Conservation (phyloP, 805 yeast species). For the Kockiozyma suomiensis region DNA sequence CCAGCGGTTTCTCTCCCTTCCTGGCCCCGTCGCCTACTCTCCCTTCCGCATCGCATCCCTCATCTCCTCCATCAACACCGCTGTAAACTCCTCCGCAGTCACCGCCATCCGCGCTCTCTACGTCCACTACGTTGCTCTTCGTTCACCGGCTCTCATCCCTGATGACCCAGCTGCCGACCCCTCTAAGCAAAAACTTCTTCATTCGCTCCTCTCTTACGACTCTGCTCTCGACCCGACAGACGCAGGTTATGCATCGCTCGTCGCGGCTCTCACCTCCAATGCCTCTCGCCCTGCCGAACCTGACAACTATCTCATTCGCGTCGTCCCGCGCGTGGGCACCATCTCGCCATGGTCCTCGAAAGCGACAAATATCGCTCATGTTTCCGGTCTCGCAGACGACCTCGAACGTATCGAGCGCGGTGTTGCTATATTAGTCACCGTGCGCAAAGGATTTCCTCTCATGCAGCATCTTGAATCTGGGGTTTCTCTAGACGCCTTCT, state of each 20-base stretch:
- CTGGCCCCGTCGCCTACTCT: conserved; percentile 92
- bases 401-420: conserved; percentile 93
- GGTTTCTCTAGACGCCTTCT: conserved; percentile 68
- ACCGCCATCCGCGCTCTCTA: conserved; percentile 71
- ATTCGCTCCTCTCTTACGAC: conserved; percentile 74
- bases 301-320: conserved; percentile 61
- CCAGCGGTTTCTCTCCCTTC: conserved; percentile 49
- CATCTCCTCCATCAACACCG: conserved; percentile 69
- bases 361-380: conserved; percentile 91
- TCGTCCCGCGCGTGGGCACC: conserved; percentile 92
- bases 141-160: conserved; percentile 28
- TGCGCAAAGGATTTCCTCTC: conserved; percentile 71
- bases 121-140: conserved; percentile 77
- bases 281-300: conserved; percentile 41
- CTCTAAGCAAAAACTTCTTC: conserved; percentile 48
- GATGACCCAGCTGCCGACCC: conserved; percentile 7
- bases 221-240: conserved; percentile 59
- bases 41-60: conserved; percentile 78
- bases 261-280: conserved; percentile 41
- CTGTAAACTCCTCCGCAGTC: conserved; percentile 68
- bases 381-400: conserved; percentile 74
- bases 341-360: conserved; percentile 99
- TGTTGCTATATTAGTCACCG: conserved; percentile 67
- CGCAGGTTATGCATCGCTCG: conserved; percentile 48
- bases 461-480: conserved; percentile 56